phyloP scores from a whole-genome alignment of 495 filamentous ascomycete genomes.

The Coniosporium apollinis region DNA sequence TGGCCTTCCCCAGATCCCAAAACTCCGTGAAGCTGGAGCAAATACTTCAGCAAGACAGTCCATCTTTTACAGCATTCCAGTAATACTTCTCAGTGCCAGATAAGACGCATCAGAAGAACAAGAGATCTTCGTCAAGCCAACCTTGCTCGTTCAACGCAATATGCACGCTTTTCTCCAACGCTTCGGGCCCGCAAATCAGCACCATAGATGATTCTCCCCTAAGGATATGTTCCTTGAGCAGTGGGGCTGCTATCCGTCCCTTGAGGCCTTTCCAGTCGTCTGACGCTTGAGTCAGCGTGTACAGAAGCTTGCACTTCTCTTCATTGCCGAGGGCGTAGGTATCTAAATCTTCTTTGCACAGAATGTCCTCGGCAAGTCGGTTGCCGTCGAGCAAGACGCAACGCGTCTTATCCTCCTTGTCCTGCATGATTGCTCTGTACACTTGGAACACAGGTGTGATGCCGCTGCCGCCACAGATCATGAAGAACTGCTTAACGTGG shows the following conservation, averaged over 20 bases:
- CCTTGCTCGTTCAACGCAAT: slow-evolving; percentile 47
- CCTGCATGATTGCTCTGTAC: slow-evolving; percentile 54
- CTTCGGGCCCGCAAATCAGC: slow-evolving; percentile 68
- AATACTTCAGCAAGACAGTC: too few relatives aligned
- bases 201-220: slow-evolving; percentile 43
- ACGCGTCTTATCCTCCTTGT: slow-evolving; percentile 36
- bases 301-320: slow-evolving; percentile 46
- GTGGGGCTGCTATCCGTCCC: slow-evolving; percentile 47
- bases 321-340: slow-evolving; percentile 31
- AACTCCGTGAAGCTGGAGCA: too few relatives aligned
- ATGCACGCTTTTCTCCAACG: slow-evolving; percentile 56
- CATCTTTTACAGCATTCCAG: too few relatives aligned
- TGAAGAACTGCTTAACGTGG: slow-evolving; percentile 51
- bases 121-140: slow-evolving; percentile 62
- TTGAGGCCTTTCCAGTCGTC: slow-evolving; percentile 50
- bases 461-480: slow-evolving; percentile 82
- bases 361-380: slow-evolving; percentile 62
- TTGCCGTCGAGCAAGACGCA: slow-evolving; percentile 76
- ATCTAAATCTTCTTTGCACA: slow-evolving; percentile 66
- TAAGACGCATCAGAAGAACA: slow-evolving; percentile 92
- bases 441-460: slow-evolving; percentile 91
- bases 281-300: slow-evolving; percentile 51
- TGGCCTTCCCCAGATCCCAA: too few relatives aligned
- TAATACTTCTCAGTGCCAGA: too few relatives aligned
- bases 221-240: slow-evolving; percentile 44